Conservation (phyloP, 352 stramenopile genomes). For the Phytopythium boreale region DNA sequence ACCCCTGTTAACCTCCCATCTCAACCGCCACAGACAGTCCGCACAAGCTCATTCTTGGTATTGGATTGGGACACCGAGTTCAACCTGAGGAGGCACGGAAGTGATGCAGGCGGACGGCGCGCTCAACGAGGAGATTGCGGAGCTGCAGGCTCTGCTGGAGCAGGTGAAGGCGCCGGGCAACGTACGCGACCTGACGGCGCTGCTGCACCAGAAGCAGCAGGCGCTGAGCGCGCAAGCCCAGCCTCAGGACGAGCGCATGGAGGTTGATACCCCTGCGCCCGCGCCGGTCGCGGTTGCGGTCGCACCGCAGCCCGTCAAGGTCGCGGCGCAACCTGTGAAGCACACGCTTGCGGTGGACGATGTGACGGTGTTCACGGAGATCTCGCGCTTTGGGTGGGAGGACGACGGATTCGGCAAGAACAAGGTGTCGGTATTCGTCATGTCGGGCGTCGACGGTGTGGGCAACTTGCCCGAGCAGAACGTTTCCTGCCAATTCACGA, state of each 20-base stretch:
- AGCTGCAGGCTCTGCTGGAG: conserved; percentile 64
- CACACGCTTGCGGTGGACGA: conserved; percentile 23
- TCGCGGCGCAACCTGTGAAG: conserved; percentile 20
- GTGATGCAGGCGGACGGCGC: conserved; percentile 27
- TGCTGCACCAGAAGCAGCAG: conserved; percentile 62
- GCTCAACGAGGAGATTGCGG: conserved; percentile 49
- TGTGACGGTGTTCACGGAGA: conserved; percentile 71
- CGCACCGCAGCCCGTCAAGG: conserved; percentile 21
- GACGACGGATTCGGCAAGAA: conserved; percentile 87
- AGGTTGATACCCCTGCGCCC: conserved; percentile 11
- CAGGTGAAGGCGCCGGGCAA: conserved; percentile 56
- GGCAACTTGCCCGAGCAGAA: conserved; percentile 68
- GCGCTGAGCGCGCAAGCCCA: conserved; percentile 20
- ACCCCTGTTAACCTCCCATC: not conserved
- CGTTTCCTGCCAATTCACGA: conserved; percentile 75
- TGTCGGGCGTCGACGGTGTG: conserved; percentile 80
- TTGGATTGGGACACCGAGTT: conserved; percentile 1
- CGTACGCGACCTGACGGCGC: conserved; percentile 50
- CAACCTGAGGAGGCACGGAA: not conserved
- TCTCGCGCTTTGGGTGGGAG: conserved; percentile 85
- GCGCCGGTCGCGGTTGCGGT: conserved; percentile 11
- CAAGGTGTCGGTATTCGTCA: conserved; percentile 81
- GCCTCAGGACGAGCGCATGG: conserved; percentile 20
- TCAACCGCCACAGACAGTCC: not conserved
- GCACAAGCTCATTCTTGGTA: not conserved